Evolutionary conservation across 2,329 filamentous ascomycete genomes (phyloP).

Genomic region (Cladosporium sphaerospermum): DNA sequence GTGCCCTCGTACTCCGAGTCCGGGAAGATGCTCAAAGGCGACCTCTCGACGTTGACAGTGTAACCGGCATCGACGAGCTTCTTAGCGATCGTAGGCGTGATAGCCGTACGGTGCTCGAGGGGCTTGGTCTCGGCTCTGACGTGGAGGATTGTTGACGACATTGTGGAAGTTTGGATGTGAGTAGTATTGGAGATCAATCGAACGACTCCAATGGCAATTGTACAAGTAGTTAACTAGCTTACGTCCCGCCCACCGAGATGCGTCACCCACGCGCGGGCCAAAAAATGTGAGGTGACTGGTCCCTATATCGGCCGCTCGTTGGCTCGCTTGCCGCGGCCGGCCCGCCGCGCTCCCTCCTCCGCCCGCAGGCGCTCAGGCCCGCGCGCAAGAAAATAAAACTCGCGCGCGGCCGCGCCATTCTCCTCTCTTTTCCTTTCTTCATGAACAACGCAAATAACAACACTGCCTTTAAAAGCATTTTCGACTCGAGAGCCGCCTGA

Average conservation of each 20-base stretch:
- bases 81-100: conserved; percentile 35
- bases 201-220: not conserved
- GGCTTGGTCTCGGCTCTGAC: conserved; percentile 33
- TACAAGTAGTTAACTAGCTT: not conserved
- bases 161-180: conserved; percentile 10
- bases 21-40: conserved; percentile 34
- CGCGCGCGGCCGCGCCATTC: not conserved
- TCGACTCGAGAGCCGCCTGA: conserved; percentile 30
- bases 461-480: conserved; percentile 36
- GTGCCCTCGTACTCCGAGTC: conserved; percentile 36
- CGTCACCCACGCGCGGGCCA: conserved; percentile 6
- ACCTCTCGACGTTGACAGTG: conserved; percentile 35
- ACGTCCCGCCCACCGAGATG: conserved; percentile 1
- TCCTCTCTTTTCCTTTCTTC: conserved; percentile 17
- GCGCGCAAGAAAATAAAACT: conserved; percentile 9
- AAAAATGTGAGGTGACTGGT: conserved; percentile 4
- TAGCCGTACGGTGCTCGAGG: conserved; percentile 33
- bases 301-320: not conserved
- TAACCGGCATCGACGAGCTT: conserved; percentile 38
- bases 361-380: not conserved
- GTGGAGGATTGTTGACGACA: conserved; percentile 27
- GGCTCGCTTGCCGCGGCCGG: not conserved
- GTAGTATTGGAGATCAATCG: not conserved
- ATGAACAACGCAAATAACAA: conserved; percentile 34
- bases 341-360: not conserved